Conservation (phyloP, 1,284 basidiomycete species). For the Heterobasidion annosum region DNA sequence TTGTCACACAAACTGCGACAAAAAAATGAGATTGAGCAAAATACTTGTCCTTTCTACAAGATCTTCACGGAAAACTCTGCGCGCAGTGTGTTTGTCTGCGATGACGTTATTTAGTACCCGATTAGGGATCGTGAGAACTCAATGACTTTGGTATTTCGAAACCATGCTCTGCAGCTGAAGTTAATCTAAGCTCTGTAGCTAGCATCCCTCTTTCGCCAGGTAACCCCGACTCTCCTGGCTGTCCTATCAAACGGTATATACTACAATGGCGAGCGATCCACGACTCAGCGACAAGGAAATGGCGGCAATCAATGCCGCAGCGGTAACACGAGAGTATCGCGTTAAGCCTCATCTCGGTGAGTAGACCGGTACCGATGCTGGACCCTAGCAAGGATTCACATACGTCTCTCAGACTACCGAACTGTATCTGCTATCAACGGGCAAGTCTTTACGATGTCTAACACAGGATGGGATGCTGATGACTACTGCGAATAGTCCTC, state of each 20-base stretch:
- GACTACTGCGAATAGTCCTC: conserved; percentile 45
- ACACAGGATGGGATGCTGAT: conserved; percentile 8
- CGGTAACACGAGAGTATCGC: conserved; percentile 77
- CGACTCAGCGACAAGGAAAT: conserved; percentile 68
- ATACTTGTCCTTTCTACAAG: too few species aligned
- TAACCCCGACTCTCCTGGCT: neutral
- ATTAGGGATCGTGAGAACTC: too few species aligned
- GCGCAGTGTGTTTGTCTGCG: too few species aligned
- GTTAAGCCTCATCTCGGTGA: conserved; percentile 83
- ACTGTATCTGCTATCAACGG: conserved; percentile 64
- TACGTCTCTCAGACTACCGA: conserved; percentile 10
- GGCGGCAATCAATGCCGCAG: conserved; percentile 79
- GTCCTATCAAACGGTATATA: neutral
- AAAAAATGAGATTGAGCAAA: too few species aligned
- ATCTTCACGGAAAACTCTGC: too few species aligned
- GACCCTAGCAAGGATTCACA: conserved; percentile 1
- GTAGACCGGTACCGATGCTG: neutral
- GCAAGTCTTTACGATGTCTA: conserved; percentile 33
- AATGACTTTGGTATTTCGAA: too few species aligned
- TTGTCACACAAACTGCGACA: too few species aligned
- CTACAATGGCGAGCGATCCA: conserved; percentile 36
- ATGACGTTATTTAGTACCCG: too few species aligned
- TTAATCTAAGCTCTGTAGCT: too few species aligned
- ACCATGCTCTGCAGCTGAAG: too few species aligned
- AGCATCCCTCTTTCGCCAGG: too few species aligned